Percentiles rank a stretch among this genome's conserved stretches.
Conservation (phyloP, 345 rosid species). For the Eucalyptus melliodora region DNA sequence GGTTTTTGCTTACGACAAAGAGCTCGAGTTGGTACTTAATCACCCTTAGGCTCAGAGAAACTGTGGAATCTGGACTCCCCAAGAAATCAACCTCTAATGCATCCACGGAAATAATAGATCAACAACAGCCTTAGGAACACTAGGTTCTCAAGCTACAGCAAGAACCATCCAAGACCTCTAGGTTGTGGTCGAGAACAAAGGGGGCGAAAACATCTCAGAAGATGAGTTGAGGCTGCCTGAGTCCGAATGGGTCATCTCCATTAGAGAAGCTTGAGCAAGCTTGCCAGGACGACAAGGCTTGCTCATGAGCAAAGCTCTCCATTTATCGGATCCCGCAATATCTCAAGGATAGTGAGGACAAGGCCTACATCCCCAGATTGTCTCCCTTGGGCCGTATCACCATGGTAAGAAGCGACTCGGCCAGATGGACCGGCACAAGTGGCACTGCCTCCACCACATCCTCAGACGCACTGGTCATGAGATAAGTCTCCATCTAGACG, state of each 20-base stretch:
- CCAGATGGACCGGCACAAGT: slow-evolving; percentile 72
- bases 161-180: too few relatives aligned
- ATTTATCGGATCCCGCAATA: slow-evolving; percentile 44
- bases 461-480: slow-evolving; percentile 42
- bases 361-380: slow-evolving; percentile 55
- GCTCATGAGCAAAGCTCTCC: slow-evolving; percentile 40
- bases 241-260: slow-evolving; percentile 63
- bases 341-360: slow-evolving; percentile 56
- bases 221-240: slow-evolving; percentile 13
- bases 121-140: too few relatives aligned
- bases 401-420: slow-evolving; percentile 53
- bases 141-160: too few relatives aligned
- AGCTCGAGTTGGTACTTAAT: slow-evolving; percentile 60
- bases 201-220: not conserved
- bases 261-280: slow-evolving; percentile 66
- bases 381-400: slow-evolving; percentile 80
- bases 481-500: slow-evolving; percentile 36
- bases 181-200: not conserved
- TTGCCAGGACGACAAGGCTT: slow-evolving; percentile 55
- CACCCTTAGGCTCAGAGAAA: slow-evolving; percentile 51
- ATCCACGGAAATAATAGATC: too few relatives aligned
- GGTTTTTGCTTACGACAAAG: slow-evolving; percentile 58
- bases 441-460: slow-evolving; percentile 55
- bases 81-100: not conserved
- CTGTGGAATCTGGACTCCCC: slow-evolving; percentile 32